Percentiles rank a stretch among this genome's conserved stretches.
These are phyloP conservation scores for Solanum lignicaule DNA, from an alignment of 257 asterid species.

Conservation along the genomic window DNA sequence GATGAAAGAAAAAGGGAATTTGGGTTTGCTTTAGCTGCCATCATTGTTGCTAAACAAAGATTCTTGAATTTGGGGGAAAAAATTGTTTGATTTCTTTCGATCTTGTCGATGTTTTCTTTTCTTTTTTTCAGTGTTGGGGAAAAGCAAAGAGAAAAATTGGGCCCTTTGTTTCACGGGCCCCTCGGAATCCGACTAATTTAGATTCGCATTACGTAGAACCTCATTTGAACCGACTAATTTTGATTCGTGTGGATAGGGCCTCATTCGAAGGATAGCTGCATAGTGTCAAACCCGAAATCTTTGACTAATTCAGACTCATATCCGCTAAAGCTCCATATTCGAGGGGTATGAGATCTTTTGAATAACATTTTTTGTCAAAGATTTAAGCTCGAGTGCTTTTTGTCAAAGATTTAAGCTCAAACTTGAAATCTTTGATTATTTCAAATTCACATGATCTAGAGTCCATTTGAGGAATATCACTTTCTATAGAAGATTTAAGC, in stretches of 20 bases:
- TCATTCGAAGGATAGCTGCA: no score
- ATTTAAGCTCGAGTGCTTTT: no score
- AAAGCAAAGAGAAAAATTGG: not conserved
- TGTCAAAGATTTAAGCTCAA: not conserved
- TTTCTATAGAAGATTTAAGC: no score
- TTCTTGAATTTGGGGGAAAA: not conserved
- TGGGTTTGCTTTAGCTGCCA: not conserved
- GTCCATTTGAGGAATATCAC: not conserved
- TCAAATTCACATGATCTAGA: no score
- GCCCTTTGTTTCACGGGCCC: rapidly evolving
- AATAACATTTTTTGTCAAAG: no score
- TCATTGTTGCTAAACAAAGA: not conserved
- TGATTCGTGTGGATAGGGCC: no score
- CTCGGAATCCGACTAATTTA: not conserved
- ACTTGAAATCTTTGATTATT: no score
- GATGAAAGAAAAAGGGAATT: not conserved
- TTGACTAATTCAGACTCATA: no score
- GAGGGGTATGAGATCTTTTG: no score
- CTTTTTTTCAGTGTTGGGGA: not conserved
- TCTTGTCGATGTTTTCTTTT: not conserved
- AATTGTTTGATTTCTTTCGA: not conserved
- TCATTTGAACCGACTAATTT: no score
- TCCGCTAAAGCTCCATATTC: no score
- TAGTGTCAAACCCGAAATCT: not conserved
- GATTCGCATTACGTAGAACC: no score